Base-by-base conservation (phyloP, 202 grass and related monocot species). In the Zizania palustris region DNA sequence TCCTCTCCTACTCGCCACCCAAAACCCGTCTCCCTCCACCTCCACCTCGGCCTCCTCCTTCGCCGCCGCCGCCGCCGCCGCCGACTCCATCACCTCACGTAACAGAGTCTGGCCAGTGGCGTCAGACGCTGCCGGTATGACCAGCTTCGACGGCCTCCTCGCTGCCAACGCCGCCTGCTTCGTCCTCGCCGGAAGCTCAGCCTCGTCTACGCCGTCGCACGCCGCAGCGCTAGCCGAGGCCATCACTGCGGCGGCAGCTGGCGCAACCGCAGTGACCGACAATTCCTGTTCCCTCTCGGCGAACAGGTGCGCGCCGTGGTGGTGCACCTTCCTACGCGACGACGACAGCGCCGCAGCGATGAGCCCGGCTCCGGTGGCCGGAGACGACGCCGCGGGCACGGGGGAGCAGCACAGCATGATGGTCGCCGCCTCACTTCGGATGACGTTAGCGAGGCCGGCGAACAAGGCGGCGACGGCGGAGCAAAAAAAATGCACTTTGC, bases 1-100 rank as follows among this genome's bases (percentile, higher is more conserved):
- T 10, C 96, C 96, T 22, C 82, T 90, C 74, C 65, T 95, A 36
- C 86, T 82, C 35, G 86, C 83, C 77, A 98, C 5, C 34, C 80
- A 87, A 60, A 87, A 95, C 35, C 79, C 89, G 16, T 79, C 68
- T 33, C 85, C 96, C 49, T 94, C 74, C 0, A 81, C 82, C 70
- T 70, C 85, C 22, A 65, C 64, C n/a, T 74, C 95, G 41, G 80
- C 74, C 21, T 82, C 56, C 51, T 57, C 85, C 18, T 38, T 28
- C 28, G 28, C 28, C 28, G 28, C 28, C 28, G 28, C 16, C 7
- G n/a, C 51, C 51, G 0, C 1, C 51, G n/a, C 51, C 1, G 41
- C 84, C 3, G 66, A 79, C 10, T 66, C 68, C 5, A 39, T 33
- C 0, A 6, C 81, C 65, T 76, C 69, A 3, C 80, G 57, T 21